Evolutionary conservation across 345 rosid genomes (phyloP), one percentile per base, ranked within the genome.

Genomic region (Diplotaxis tenuifolia): DNA sequence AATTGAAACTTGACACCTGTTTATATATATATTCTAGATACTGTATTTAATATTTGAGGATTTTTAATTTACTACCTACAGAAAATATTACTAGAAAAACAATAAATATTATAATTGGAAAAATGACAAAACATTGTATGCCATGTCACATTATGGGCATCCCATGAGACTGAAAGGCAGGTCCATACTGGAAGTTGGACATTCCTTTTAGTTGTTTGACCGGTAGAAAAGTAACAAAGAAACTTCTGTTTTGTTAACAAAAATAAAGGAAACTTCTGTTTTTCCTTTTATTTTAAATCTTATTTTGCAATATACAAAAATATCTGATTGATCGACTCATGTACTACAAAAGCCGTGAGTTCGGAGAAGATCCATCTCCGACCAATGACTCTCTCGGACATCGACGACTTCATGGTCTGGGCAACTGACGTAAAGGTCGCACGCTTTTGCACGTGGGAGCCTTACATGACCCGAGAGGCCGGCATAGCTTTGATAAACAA

Each of bases 371-470:
- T 86, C n/a, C 77, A 84, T 59, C 84, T 85, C 62, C 82, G 88
- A 45, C 79, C 67, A 15, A 49, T 84, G 64, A 75, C 78, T 15
- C 65, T 76, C 50, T 74, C 83, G 16, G 90, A 89, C 62, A 4
- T 83, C 0, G 89, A 89, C 11, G 83, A 84, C 40, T 84, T 87
- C 86, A 86, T 87, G 93, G 87, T 68, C 2, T 91, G 96, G 97
- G 87, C 81, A 0, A 53, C 71, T 10, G 96, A 89, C 73, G 68
- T 68, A 15, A 75, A 76, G 6, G 89, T 89, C 22, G 15, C 84
- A 15, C 84, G 77, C 14, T 87, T 78, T 57, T 84, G 95, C 84
- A 22, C 81, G 1, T 86, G 84, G 81, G 88, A 87, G 50, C 84
- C 95, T 34, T 83, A 70, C 81, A 75, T 65, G 1, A 72, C 74